Evolutionary conservation across 2,329 filamentous ascomycete genomes (phyloP), one percentile per base, ranked within the genome.

Genomic region (Xylaria sp.): DNA sequence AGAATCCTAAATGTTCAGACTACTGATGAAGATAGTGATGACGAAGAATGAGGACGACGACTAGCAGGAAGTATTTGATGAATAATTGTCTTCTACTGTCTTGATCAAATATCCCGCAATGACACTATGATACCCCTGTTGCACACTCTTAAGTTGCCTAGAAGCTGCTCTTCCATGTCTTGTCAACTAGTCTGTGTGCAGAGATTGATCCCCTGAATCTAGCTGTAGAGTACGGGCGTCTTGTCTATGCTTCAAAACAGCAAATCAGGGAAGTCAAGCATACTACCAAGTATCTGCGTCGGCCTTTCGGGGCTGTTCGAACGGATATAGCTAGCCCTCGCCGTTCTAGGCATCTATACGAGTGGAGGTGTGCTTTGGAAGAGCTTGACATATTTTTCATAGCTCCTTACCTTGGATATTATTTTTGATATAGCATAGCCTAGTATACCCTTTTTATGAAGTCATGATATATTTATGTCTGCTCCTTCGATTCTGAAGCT

Each of bases 101-200:
- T 57, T 59, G 66, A 53, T 23, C 59, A 23, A 53, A 33, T 7
- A 66, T 23, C 53, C 17, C 31, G 26, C 46, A 56, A 48, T 28
- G 26, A 54, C 9, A 36, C 20, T 63, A 75, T 80, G 59, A 75
- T 36, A 54, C 58, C 49, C 49, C 42, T 51, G 63, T 72, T 80
- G 93, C 93, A 95, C 92, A 91, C 92, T 92, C 91, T 97, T 97
- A 92, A 97, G 94, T 96, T 97, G 93, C 88, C 93, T 94, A 88
- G 87, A 89, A 83, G 82, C 80, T 85, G 85, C 86, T 88, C 83
- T 83, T 87, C 92, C 88, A 88, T 95, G 90, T 89, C 88, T 89
- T 94, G 93, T 90, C 91, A 90, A 96, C 94, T 90, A 96, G 94
- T 97, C 94, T 92, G 89, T 90, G 92, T 97, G 94, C 94, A 93